Evolutionary conservation across 176 grass and related monocot species (phyloP).

Genomic region (Paspalum notatum): DNA sequence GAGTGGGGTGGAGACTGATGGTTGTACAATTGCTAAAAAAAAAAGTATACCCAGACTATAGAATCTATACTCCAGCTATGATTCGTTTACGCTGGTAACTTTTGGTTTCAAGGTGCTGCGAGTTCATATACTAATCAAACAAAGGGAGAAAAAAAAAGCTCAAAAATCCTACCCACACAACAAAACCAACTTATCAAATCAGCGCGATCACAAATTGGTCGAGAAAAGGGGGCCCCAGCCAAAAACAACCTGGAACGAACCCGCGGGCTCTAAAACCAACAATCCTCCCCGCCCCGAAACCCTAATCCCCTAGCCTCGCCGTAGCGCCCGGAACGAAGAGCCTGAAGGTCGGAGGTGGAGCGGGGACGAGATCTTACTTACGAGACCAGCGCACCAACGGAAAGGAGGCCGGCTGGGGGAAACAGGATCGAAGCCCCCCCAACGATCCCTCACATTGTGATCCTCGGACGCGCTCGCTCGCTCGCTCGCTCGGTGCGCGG

Average conservation of each 20-base stretch:
- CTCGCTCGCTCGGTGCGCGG: neutral
- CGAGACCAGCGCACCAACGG: neutral
- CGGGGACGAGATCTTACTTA: slow-evolving; percentile 20
- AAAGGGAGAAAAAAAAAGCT: neutral
- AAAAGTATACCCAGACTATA: neutral
- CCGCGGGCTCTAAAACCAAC: neutral
- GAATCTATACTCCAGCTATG: neutral
- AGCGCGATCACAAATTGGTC: neutral
- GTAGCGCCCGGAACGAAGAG: neutral
- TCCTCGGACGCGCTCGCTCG: neutral
- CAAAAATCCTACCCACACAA: neutral
- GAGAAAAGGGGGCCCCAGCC: neutral
- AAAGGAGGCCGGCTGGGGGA: neutral
- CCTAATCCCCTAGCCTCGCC: neutral
- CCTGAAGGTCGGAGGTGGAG: neutral
- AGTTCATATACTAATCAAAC: neutral
- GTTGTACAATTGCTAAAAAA: neutral
- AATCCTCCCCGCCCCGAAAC: slow-evolving; percentile 27
- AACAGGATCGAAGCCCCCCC: neutral
- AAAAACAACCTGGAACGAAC: neutral
- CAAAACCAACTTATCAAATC: neutral
- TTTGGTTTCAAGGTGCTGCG: neutral
- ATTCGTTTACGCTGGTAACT: neutral
- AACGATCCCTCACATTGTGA: slow-evolving; percentile 38
- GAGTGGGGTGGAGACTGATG: neutral